phyloP scores from a whole-genome alignment of 1,284 basidiomycete genomes.

The Cryptococcus sp. region DNA sequence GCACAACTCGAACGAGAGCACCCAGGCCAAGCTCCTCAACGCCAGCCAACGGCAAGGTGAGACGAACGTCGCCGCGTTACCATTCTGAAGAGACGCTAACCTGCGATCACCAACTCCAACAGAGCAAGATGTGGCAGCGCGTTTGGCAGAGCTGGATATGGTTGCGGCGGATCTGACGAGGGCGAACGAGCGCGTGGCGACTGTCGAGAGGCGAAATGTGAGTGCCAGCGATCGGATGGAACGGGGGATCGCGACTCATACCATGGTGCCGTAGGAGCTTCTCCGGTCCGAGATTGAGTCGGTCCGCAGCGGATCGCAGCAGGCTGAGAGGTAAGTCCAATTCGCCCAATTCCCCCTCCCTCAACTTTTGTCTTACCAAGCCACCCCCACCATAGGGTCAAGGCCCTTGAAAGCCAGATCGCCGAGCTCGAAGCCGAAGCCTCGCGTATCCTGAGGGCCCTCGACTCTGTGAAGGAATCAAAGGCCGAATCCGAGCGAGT shows the following conservation, averaged over 20 bases:
- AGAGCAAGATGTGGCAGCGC: slow-evolving; percentile 87
- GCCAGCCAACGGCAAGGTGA: slow-evolving; percentile 81
- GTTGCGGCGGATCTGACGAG: slow-evolving; percentile 87
- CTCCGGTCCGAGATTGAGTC: slow-evolving; percentile 89
- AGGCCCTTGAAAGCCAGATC: slow-evolving; percentile 67
- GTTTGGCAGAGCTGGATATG: slow-evolving; percentile 87
- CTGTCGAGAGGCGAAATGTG: slow-evolving; percentile 88
- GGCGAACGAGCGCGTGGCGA: slow-evolving; percentile 85
- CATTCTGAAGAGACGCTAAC: neutral
- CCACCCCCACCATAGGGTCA: slow-evolving; percentile 59
- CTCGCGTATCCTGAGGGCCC: slow-evolving; percentile 62
- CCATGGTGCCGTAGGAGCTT: slow-evolving; percentile 62
- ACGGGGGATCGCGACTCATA: slow-evolving; percentile 6
- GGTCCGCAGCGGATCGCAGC: slow-evolving; percentile 72
- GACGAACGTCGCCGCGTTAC: slow-evolving; percentile 11
- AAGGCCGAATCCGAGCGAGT: slow-evolving; percentile 56
- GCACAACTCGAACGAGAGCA: slow-evolving; percentile 82
- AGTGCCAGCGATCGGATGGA: slow-evolving; percentile 32
- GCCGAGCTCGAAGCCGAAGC: slow-evolving; percentile 69
- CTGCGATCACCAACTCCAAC: no score
- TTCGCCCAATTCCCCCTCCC: neutral
- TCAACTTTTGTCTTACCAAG: neutral
- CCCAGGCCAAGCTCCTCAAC: slow-evolving; percentile 83
- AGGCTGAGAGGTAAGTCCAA: slow-evolving; percentile 62
- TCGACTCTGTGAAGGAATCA: slow-evolving; percentile 66